phyloP scores from a whole-genome alignment of 768 basidiomycete species.

The Boletellus ananas region DNA sequence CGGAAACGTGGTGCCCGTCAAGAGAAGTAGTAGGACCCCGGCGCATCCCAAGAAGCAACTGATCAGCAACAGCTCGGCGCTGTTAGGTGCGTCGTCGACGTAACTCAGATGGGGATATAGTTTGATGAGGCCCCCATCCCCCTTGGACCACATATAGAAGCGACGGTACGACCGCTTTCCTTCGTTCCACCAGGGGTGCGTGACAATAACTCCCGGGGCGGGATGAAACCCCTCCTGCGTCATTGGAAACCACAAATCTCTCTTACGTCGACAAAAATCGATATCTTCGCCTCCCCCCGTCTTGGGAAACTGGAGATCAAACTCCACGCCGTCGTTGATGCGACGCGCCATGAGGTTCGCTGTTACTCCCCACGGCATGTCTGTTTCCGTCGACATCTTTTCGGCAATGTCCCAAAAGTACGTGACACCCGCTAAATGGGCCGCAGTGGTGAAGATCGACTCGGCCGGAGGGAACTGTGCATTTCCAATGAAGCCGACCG shows the following conservation, averaged over 20 bases:
- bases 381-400: constrained; percentile 38
- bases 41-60: constrained; percentile 11
- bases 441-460: constrained; percentile 48
- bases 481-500: constrained; percentile 55
- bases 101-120: constrained; percentile 47
- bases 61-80: constrained; percentile 42
- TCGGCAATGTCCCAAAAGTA: constrained; percentile 61
- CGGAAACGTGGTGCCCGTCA: constrained; percentile 9
- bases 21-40: constrained; percentile 16
- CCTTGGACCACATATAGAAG: constrained; percentile 58
- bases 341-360: constrained; percentile 54
- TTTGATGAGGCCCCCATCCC: constrained; percentile 49
- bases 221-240: constrained; percentile 42
- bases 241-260: constrained; percentile 33
- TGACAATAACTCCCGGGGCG: constrained; percentile 47
- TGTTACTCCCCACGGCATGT: constrained; percentile 62
- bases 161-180: constrained; percentile 46
- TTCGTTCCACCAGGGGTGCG: constrained; percentile 55
- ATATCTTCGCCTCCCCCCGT: constrained; percentile 66
- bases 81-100: constrained; percentile 44
- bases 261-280: constrained; percentile 51
- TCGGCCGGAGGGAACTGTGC: constrained; percentile 45
- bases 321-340: constrained; percentile 42
- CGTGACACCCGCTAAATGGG: constrained; percentile 54
- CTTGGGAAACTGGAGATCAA: constrained; percentile 49